Evolutionary conservation across 192 early-diverging fungal genomes (phyloP), one percentile per base, ranked within the genome.

Genomic region (Backusella tarrabulga): DNA sequence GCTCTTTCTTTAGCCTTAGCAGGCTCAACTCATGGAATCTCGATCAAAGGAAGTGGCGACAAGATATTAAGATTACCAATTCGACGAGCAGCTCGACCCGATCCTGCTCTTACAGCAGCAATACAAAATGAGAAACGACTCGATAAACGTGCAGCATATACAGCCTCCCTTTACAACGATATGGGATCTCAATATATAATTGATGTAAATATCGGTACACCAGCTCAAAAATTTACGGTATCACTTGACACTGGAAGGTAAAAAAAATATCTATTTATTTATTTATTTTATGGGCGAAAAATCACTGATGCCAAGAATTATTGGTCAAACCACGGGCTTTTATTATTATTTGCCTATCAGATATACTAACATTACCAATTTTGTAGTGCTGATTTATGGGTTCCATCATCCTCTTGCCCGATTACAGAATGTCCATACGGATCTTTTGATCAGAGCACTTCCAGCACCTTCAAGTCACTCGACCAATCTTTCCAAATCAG

Each of bases 241-340:
- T 50, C 72, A 46, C 26, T 81, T 34, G 80, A 81, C 32, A 81
- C 80, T 38, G 80, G 80, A 35, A 83, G 77, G 81, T 82, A 82
- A 77, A 32, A 32, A 32, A 32, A 32, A 32, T n/a, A n/a, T n/a
- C n/a, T n/a, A n/a, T 68, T 34, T 32, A 34, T 35, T n/a, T 38
- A 6, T 68, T 63, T 36, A 5, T 63, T 63, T 9, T 56, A 9
- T 68, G 12, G 7, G 5, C 34, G 26, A 6, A 34, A 14, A 14
- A 17, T 44, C 15, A 68, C 32, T 68, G 67, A 38, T 34, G 67
- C 34, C 67, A 68, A 36, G 34, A 38, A 17, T 38, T 68, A n/a
- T 36, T 36, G 67, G 34, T 34, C 67, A 36, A 38, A 38, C 35
- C 32, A 34, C 23, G n/a, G 15, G 1, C 15, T 44, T 44, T 23